Base-by-base conservation (phyloP, 768 basidiomycete species). In the Clavaria fumosa region DNA sequence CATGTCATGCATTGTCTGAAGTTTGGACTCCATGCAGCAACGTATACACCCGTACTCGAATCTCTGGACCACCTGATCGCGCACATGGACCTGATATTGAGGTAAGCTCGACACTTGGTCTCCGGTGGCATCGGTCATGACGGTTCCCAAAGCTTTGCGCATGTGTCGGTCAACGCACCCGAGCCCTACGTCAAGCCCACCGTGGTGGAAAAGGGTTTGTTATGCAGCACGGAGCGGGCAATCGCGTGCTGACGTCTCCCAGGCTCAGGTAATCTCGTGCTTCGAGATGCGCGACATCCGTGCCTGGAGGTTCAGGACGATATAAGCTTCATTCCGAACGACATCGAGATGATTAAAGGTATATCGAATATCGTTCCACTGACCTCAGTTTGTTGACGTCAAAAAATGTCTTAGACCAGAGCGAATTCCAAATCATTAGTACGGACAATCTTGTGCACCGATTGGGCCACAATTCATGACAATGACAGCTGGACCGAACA, bases 221-320 rank as follows among this genome's bases (percentile, higher is more conserved):
- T 28, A 5, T 26, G 31, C 11, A 18, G 14, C 1, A n/a, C n/a
- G 14, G 4, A 7, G 12, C 21, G 27, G 12, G 26, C 12, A 9
- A 26, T 27, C 23, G n/a, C n/a, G n/a, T 24, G 14, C 31, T 39
- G 30, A 36, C 11, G 5, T 37, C 37, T 18, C 36, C 9, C 22
- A 88, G 89, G 89, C 9, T 64, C 74, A 4, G 89, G 91, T 1
- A 77, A 75, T 50, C 63, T 97, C 7, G 56, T 85, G 27, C 63
- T 97, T 17, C 70, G 67, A 42, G 86, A 90, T 23, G 89, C 93
- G 7, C 67, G 95, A 18, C 95, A 99, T 60, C 95, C 95, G 10
- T 96, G 93, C 48, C 63, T 99, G 14, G 95, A 99, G 55, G 81
- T 93, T 4, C 90, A 96, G 51, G 93, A 96, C 35, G 95, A 89